phyloP scores from a whole-genome alignment of 306 rosid genomes.

The Cucurbita ficifolia region DNA sequence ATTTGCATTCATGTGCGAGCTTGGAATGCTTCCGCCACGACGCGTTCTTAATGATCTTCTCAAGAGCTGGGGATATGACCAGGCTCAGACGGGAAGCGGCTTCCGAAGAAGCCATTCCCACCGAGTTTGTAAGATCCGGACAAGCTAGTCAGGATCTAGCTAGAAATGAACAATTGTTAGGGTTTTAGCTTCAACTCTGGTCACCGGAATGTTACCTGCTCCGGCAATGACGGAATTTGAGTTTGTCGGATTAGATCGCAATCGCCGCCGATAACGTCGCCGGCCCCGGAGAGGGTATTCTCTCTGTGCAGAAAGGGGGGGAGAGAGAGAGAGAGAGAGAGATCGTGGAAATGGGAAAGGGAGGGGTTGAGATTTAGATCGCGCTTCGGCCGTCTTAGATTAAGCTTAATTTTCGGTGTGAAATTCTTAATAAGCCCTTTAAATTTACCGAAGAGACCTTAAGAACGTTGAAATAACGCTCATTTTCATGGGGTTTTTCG shows the following conservation, averaged over 20 bases:
- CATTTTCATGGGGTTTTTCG: not conserved
- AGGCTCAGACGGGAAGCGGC: slow-evolving; percentile 95
- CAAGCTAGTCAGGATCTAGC: slow-evolving; percentile 32
- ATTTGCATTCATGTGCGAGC: slow-evolving; percentile 86
- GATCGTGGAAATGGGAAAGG: not conserved
- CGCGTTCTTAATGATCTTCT: slow-evolving; percentile 73
- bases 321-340: not conserved
- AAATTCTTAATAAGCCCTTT: not conserved
- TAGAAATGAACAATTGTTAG: slow-evolving; percentile 12
- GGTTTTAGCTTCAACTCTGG: slow-evolving; percentile 14
- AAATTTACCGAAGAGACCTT: not conserved
- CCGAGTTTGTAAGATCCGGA: slow-evolving; percentile 28
- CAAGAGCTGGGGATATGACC: slow-evolving; percentile 78
- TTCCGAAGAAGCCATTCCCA: slow-evolving; percentile 99
- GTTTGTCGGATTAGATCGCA: not conserved
- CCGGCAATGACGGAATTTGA: not conserved
- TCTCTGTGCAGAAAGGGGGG: not conserved
- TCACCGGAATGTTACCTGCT: not conserved
- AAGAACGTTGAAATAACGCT: not conserved
- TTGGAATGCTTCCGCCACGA: slow-evolving; percentile 94
- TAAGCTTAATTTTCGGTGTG: not conserved
- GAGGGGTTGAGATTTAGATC: slow-evolving; percentile 10
- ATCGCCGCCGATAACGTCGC: not conserved
- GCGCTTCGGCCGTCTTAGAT: not conserved
- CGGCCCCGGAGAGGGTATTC: not conserved